Evolutionary conservation across 495 filamentous ascomycete species (phyloP).

Genomic region (Haplographium delicatum): DNA sequence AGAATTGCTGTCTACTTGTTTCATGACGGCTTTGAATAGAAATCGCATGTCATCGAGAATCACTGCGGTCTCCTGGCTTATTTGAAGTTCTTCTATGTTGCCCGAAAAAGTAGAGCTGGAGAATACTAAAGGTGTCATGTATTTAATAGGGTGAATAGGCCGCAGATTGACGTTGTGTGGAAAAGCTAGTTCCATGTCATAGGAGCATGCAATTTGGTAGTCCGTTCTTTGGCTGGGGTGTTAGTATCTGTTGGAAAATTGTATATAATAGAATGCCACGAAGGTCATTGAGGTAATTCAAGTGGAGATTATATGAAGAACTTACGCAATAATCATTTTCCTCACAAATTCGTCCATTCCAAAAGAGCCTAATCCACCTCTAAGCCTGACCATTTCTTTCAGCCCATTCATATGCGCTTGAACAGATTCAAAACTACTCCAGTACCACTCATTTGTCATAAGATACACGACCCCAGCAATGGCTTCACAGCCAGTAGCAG

Average conservation of each 20-base stretch:
- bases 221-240: constrained; percentile 5
- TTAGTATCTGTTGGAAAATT: background rate
- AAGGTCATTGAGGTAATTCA: too few species aligned
- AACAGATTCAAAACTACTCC: constrained; percentile 10
- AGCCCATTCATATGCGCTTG: constrained; percentile 18
- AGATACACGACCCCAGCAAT: constrained; percentile 14
- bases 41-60: constrained; percentile 21
- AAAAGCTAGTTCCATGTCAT: constrained; percentile 4
- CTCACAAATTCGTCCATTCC: constrained; percentile 7
- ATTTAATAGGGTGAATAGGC: background rate
- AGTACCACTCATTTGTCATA: constrained; percentile 20
- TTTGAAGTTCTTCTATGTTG: background rate
- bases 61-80: constrained; percentile 9
- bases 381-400: constrained; percentile 18
- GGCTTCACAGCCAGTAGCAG: constrained; percentile 6
- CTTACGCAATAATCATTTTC: constrained; percentile 17
- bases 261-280: too few species aligned
- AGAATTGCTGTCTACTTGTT: background rate
- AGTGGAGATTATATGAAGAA: background rate
- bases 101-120: background rate
- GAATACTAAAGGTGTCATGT: constrained; percentile 5
- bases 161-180: background rate
- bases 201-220: constrained; percentile 12
- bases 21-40: background rate
- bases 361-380: constrained; percentile 10